phyloP scores from a whole-genome alignment of 352 stramenopile genomes.

The Globisporangium lucens region DNA sequence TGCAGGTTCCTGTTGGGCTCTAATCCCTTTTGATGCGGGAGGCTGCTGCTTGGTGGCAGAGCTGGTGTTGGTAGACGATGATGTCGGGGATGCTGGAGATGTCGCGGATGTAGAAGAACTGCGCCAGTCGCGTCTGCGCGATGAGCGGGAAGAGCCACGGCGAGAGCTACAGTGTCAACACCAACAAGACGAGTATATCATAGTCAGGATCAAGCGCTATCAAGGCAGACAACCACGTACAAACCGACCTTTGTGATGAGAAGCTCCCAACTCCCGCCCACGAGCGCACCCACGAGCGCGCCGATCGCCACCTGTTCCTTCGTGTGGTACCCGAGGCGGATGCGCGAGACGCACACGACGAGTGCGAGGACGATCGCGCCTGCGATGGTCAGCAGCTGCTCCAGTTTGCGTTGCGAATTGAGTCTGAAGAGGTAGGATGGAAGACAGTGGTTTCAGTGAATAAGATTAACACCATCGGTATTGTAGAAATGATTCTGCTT shows the following conservation, averaged over 20 bases:
- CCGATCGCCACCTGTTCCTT: conserved; percentile 67
- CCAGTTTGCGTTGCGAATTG: conserved; percentile 46
- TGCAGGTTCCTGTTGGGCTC: neutral
- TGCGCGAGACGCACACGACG: conserved; percentile 67
- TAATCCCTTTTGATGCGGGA: conserved; percentile 13
- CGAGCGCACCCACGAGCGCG: conserved; percentile 38
- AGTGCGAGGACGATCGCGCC: conserved; percentile 37
- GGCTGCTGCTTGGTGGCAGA: conserved; percentile 25
- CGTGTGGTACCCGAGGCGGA: conserved; percentile 79
- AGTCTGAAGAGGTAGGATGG: conserved; percentile 23
- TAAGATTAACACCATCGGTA: no score
- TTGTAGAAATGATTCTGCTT: neutral
- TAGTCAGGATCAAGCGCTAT: neutral
- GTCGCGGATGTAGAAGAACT: conserved; percentile 67
- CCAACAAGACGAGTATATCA: neutral
- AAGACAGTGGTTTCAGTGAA: neutral
- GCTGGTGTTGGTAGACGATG: conserved; percentile 72
- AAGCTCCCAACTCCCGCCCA: conserved; percentile 54
- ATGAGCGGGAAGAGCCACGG: conserved; percentile 59
- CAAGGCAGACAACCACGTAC: neutral
- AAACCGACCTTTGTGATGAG: conserved; percentile 21
- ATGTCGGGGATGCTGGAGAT: conserved; percentile 75
- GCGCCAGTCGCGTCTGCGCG: conserved; percentile 38
- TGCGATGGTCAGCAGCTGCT: conserved; percentile 63
- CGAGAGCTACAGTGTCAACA: conserved; percentile 28